Conservation (phyloP, 202 grass and related monocot species). For the Digitaria exilis region DNA sequence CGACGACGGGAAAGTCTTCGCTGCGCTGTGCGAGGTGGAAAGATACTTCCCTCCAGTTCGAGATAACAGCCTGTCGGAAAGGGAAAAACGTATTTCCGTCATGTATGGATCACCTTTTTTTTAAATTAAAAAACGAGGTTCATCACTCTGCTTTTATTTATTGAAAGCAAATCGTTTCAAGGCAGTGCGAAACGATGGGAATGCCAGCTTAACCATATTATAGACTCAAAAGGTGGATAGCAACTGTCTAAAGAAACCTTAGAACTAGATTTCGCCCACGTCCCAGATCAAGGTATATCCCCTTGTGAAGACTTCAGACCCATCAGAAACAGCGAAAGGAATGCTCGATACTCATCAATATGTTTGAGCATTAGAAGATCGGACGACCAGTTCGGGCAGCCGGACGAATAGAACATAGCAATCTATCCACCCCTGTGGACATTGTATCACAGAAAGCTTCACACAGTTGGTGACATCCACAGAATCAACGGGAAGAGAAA, state of each 20-base stretch:
- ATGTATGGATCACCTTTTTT: no score
- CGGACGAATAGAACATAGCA: background rate
- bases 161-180: no score
- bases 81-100: no score
- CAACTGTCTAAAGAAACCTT: no score
- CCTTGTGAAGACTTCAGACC: background rate
- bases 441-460: background rate
- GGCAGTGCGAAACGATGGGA: no score
- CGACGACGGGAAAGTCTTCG: conserved; percentile 20
- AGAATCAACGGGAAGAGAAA: background rate
- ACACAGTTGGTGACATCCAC: background rate
- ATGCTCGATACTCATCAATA: background rate
- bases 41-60: no score
- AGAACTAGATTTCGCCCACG: no score
- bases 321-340: background rate
- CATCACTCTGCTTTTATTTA: no score
- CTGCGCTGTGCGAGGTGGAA: background rate
- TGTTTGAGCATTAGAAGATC: background rate
- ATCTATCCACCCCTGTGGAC: background rate
- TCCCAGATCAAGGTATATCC: background rate
- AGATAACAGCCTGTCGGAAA: no score
- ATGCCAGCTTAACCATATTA: no score
- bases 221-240: no score
- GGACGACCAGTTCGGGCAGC: background rate
- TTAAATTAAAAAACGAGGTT: no score